Conservation (phyloP, 2,329 filamentous ascomycete genomes). For the Leptographium lundbergii region DNA sequence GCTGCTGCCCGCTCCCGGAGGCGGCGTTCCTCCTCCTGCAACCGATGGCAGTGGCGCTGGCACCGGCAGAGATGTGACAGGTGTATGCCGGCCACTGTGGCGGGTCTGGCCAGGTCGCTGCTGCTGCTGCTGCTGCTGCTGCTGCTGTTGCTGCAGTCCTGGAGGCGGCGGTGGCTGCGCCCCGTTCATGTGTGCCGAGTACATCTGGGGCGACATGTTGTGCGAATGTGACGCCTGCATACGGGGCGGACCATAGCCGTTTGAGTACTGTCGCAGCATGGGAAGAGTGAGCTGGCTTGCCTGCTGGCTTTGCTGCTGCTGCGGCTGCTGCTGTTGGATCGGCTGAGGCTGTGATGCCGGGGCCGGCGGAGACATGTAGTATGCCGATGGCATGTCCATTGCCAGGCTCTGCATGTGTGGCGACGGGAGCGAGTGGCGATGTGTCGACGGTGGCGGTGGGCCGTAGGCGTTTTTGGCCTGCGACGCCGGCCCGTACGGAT, state of each 20-base stretch:
- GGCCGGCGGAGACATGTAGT: slow-evolving; percentile 9
- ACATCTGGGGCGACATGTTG: neutral
- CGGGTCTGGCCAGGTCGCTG: neutral
- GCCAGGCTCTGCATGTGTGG: neutral
- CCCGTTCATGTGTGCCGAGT: neutral
- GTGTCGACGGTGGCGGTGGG: neutral
- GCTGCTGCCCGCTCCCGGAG: neutral
- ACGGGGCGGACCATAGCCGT: neutral
- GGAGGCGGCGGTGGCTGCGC: neutral
- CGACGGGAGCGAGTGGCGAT: neutral
- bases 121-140: neutral
- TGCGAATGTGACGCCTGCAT: neutral
- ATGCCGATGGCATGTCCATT: neutral
- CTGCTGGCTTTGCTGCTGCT: neutral
- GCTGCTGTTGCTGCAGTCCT: neutral
- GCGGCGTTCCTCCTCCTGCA: neutral
- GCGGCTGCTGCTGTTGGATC: neutral
- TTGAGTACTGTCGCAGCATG: slow-evolving; percentile 6
- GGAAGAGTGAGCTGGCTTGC: neutral
- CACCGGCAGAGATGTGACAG: neutral
- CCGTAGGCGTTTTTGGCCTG: neutral
- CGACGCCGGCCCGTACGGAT: neutral
- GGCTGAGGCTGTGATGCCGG: neutral
- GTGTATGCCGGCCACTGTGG: neutral
- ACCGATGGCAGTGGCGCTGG: neutral